Evolutionary conservation across 306 rosid species (phyloP).

Genomic region (Malus asiatica): DNA sequence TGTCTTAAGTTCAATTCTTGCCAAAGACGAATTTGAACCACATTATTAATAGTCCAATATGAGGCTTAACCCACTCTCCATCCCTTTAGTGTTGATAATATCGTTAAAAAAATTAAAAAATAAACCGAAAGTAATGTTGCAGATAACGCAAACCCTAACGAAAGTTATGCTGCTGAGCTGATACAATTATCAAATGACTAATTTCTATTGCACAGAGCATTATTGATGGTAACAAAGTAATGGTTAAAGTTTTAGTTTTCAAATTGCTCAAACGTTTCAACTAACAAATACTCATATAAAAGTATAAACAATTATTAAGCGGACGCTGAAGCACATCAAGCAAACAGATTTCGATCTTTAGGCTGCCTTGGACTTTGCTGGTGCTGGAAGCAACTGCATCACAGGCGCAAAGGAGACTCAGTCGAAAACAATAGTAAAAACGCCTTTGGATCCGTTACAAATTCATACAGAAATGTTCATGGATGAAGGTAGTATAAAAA

Average conservation of each 20-base stretch:
- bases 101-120: too few relatives aligned
- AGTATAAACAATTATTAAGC: slow-evolving; percentile 35
- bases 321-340: slow-evolving; percentile 14
- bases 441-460: background rate
- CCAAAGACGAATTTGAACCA: too few relatives aligned
- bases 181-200: background rate
- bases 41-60: too few relatives aligned
- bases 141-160: too few relatives aligned
- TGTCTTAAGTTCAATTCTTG: rapidly evolving
- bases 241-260: background rate
- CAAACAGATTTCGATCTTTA: slow-evolving; percentile 31
- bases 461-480: background rate
- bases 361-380: slow-evolving; percentile 55
- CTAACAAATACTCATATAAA: slow-evolving; percentile 29
- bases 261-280: slow-evolving; percentile 22
- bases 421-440: background rate
- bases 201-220: slow-evolving; percentile 9
- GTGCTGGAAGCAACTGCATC: slow-evolving; percentile 81
- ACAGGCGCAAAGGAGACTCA: slow-evolving; percentile 20
- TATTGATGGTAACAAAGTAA: background rate
- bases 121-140: background rate
- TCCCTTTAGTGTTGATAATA: too few relatives aligned
- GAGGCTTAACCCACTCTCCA: too few relatives aligned
- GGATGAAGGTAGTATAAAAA: slow-evolving; percentile 10
- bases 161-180: background rate